Percentiles rank a stretch among this genome's conserved stretches.
Conservation (phyloP, 2,329 filamentous ascomycete species). For the Byssochlamys sp. region DNA sequence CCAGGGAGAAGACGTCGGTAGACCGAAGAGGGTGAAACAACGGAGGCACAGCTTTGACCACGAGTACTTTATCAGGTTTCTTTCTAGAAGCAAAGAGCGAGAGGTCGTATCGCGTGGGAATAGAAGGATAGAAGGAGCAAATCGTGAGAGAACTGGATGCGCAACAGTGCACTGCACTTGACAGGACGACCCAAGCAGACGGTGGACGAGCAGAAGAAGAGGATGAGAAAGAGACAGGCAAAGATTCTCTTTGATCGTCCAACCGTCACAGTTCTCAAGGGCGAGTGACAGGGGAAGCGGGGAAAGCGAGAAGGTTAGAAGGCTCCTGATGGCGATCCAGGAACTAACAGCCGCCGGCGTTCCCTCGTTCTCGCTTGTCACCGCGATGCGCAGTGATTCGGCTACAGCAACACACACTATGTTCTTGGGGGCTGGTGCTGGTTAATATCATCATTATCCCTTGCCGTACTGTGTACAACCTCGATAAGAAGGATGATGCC, state of each 20-base stretch:
- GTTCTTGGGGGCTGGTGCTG: not conserved
- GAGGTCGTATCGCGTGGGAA: not conserved
- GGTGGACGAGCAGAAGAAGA: conserved; percentile 2
- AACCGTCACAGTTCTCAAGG: not conserved
- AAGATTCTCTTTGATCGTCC: not conserved
- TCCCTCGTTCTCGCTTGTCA: not conserved
- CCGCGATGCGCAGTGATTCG: not conserved
- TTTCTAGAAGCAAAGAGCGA: not conserved
- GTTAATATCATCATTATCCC: not conserved
- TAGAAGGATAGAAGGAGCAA: not conserved
- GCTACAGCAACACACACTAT: not conserved
- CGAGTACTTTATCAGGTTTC: not conserved
- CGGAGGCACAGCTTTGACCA: not conserved
- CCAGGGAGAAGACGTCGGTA: not conserved
- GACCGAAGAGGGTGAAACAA: not conserved
- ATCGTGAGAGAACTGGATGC: not conserved
- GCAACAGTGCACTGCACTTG: not conserved
- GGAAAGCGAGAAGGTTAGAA: not conserved
- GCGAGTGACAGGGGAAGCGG: conserved; percentile 3
- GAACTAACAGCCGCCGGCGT: not conserved
- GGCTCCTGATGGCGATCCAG: not conserved
- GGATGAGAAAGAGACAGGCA: conserved; percentile 4
- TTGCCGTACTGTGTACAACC: not conserved
- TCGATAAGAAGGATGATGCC: not conserved
- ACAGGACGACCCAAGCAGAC: not conserved